Base-by-base conservation (phyloP, 768 basidiomycete species). In the Serendipita sp. region DNA sequence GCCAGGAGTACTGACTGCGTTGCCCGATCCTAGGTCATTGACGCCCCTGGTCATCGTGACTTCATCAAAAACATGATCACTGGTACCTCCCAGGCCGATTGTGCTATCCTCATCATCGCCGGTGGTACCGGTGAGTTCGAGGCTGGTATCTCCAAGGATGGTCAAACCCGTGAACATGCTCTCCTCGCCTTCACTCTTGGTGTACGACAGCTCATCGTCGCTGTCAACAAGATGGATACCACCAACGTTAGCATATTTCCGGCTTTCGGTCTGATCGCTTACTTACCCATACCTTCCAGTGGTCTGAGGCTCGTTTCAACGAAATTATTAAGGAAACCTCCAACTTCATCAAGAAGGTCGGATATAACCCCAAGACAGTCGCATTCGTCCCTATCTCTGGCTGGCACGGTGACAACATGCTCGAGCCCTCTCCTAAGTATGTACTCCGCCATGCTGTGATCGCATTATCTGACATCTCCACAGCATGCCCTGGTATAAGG, bases 41-140 rank as follows among this genome's bases (percentile, higher is more conserved):
- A 98, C 75, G 96, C 96, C 76, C 96, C 96, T 56, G 95, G 95
- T 75, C 94, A 96, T 78, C 93, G 96, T 86, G 96, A 99, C 75
- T 99, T 99, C 81, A 99, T 99, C 85, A 99, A 99, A 82, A 99
- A 96, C 91, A 96, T 94, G 94, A 99, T 99, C 77, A 99, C 96
- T 68, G 96, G 96, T 84, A 99, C 96, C 72, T 99, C 96, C 73
- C 96, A 99, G 86, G 94, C 95, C 75, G 95, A 99, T 77, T 98
- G 95, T 74, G 96, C 94, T 73, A 86, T 99, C 77, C 92, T 99
- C 78, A 98, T 99, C 83, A 99, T 99, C 71, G 96, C 95, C 69
- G 88, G 82, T 78, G 96, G 96, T 81, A 93, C 89, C 77, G 96
- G 96, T 86, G 96, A 99, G 80, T 98, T 99, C 80, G 96, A 99